Evolutionary conservation across 2,329 filamentous ascomycete species (phyloP), one percentile per base, ranked within the genome.

Genomic region (Fusarium setosum): DNA sequence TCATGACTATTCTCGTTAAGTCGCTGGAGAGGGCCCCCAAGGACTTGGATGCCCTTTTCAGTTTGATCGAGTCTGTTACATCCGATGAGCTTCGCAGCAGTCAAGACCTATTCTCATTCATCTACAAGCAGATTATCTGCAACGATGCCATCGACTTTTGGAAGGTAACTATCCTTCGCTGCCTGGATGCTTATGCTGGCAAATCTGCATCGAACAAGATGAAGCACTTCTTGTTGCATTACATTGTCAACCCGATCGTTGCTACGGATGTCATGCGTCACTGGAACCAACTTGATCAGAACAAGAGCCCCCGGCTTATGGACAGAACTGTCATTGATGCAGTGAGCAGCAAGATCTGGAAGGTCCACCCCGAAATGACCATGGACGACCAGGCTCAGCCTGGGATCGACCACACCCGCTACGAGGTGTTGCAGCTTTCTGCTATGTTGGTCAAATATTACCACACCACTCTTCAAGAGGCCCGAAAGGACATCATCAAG

Each of bases 401-500:
- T 32, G 94, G 94, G 12, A 93, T 98, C 50, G 96, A 99, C 74
- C 96, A 98, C 77, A 96, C 94, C 2, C 87, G 96, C 15, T 97
- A 98, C 88, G 96, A 99, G 75, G 87, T 97, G 10, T 86, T 99
- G 42, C 96, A 99, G 76, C 86, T 98, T 41, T 97, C 96, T 6
- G 94, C 96, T 0, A 89, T 99, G 82, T 84, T 99, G 35, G 91
- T 99, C 78, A 99, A 99, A 75, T 97, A 98, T 73, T 93, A 99
- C 73, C 90, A 95, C 72, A 87, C 88, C 29, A 92, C 94, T 53
- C 86, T 99, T 2, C 92, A 96, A 69, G 96, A 98, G 72, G 90
- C 93, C 3, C 90, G 96, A 34, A 99, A 99, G 78, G 96, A 99
- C 67, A 95, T 99, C 63, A 99, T 99, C 74, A 98, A 97, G 79